Base-by-base conservation (phyloP, 768 basidiomycete species). In the Podaxis carcinomalis region DNA sequence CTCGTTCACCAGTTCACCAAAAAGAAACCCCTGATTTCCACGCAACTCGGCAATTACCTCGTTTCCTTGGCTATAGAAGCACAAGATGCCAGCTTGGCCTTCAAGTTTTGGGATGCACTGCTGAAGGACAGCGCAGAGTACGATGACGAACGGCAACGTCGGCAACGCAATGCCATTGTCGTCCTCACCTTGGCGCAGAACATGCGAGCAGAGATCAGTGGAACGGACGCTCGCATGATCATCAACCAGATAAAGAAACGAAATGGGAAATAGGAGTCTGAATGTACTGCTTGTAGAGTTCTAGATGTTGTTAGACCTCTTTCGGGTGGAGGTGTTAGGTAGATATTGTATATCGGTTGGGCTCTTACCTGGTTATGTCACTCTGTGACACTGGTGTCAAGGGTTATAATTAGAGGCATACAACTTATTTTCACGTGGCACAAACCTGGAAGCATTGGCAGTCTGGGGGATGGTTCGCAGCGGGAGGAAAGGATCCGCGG, bases 91-190 rank as follows among this genome's bases (percentile, higher is more conserved):
- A 61, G 65, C 62, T 70, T 85, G 72, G 89, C 86, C 1, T 87
- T 77, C 73, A 71, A 72, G 49, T 88, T 89, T 69, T 90, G 88
- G 88, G 65, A 69, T 51, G 64, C 70, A 52, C 69, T 88, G 61
- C 53, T 89, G 11, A 73, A 68, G 61, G 68, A 69, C 27, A 79
- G 73, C 68, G 72, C 78, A 5, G 74, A 81, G 58, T 83, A 82
- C 82, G 64, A 68, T 4, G 84, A 87, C 67, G 28, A 19, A 19
- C 77, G 79, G 66, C 85, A 87, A 64, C 62, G 55, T 27, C 57
- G 55, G 37, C 67, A 78, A 64, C 83, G 88, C 56, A 62, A 68
- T 0, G 68, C 68, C 23, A 81, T 89, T 42, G 72, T 69, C 50
- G 19, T 53, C 5, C 65, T 68, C 64, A 68, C 84, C n/a, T 57